Percentiles rank a stretch among this genome's conserved stretches.
Conservation (phyloP, 371 early-diverging fungal genomes). For the Saksenaea oblongispora region DNA sequence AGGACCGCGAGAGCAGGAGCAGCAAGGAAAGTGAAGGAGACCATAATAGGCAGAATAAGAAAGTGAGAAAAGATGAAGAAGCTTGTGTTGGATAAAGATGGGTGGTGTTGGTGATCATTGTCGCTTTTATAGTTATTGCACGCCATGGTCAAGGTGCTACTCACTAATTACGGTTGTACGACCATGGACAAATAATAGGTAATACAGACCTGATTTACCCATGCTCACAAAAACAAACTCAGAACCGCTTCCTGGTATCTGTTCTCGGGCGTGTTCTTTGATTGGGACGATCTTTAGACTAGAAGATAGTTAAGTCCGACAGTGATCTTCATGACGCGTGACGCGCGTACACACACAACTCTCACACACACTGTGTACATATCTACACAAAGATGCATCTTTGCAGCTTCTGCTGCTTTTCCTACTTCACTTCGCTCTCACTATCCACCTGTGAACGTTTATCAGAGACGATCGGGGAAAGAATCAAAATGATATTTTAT, state of each 20-base stretch:
- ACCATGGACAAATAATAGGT: background rate
- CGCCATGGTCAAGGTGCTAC: background rate
- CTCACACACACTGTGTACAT: too few relatives aligned
- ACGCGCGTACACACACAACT: too few relatives aligned
- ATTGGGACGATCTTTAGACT: background rate
- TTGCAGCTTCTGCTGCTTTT: background rate
- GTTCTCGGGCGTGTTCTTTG: background rate
- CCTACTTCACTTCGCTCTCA: background rate
- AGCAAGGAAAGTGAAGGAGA: conserved; percentile 4
- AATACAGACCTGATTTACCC: background rate
- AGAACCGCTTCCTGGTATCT: background rate
- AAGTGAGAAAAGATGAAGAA: background rate
- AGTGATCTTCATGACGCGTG: too few relatives aligned
- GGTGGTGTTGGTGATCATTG: background rate
- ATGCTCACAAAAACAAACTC: background rate
- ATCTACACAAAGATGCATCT: too few relatives aligned
- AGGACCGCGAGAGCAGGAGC: conserved; percentile 6
- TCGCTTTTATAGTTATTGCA: background rate
- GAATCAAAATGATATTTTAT: background rate
- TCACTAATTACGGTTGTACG: background rate
- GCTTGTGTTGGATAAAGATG: background rate
- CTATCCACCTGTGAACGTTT: too few relatives aligned
- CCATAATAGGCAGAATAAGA: background rate
- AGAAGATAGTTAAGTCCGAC: background rate
- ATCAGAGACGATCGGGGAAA: background rate